Percentiles rank a stretch among this genome's conserved stretches.
These are phyloP conservation scores for Apiospora marii DNA, from an alignment of 2,329 filamentous ascomycete species.

Conservation along the genomic window DNA sequence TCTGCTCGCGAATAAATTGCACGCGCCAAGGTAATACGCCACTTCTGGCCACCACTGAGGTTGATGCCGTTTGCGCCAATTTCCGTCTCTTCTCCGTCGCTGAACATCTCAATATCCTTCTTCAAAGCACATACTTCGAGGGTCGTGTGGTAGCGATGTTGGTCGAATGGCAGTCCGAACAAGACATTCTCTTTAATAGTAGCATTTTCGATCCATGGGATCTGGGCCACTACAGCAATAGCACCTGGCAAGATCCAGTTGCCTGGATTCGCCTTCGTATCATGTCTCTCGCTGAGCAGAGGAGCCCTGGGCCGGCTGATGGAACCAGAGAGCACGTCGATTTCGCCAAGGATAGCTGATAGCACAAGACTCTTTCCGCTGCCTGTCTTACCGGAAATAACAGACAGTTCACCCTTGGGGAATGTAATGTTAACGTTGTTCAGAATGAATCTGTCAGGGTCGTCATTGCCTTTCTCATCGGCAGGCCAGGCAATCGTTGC, in stretches of 20 bases:
- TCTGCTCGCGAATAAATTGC: slow-evolving; percentile 82
- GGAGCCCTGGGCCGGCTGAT: slow-evolving; percentile 64
- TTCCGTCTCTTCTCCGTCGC: slow-evolving; percentile 80
- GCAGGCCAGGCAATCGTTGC: slow-evolving; percentile 79
- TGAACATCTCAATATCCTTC: slow-evolving; percentile 79
- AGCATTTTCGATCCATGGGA: slow-evolving; percentile 86
- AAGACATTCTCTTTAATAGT: slow-evolving; percentile 81
- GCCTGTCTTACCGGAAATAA: slow-evolving; percentile 80
- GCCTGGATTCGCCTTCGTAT: slow-evolving; percentile 65
- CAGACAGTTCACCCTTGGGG: slow-evolving; percentile 72
- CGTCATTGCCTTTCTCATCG: slow-evolving; percentile 64
- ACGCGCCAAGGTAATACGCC: slow-evolving; percentile 81
- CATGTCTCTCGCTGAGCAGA: slow-evolving; percentile 61
- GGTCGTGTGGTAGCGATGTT: slow-evolving; percentile 74
- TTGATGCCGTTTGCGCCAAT: slow-evolving; percentile 88
- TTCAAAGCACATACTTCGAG: slow-evolving; percentile 75
- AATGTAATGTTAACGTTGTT: slow-evolving; percentile 71
- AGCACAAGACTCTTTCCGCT: slow-evolving; percentile 81
- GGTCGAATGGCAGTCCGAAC: slow-evolving; percentile 75
- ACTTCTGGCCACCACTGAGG: slow-evolving; percentile 83
- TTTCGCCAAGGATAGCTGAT: slow-evolving; percentile 77
- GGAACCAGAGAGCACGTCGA: slow-evolving; percentile 70
- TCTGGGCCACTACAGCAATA: slow-evolving; percentile 80
- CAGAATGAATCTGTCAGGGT: slow-evolving; percentile 69
- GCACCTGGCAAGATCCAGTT: slow-evolving; percentile 76